Evolutionary conservation across 1,139 yeast genomes (phyloP), one percentile per base, ranked within the genome.

Genomic region (Pichia sp.): DNA sequence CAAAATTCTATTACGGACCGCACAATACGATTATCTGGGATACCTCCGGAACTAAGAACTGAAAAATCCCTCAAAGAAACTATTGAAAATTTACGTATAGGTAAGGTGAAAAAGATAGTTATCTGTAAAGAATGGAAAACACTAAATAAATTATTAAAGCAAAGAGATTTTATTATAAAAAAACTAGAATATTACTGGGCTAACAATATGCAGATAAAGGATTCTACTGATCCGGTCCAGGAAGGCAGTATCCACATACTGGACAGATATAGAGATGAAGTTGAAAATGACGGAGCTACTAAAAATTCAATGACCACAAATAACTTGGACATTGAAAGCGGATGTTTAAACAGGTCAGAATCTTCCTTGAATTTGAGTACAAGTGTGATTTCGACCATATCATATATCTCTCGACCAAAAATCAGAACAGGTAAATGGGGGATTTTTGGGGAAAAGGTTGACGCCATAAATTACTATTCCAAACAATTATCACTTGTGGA

Each of bases 1-100:
- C 97, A 90, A 60, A 84, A 85, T 60, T 83, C 96, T 5, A 77
- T 92, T 45, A 88, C 97, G 0, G 98, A 92, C 68, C 71, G 97
- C 57, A 92, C 98, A 0, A 85, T 92, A 45, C 69, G 94, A 48
- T 64, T 92, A 29, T 84, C 94, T 39, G 97, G 97, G 0, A 86
- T 92, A n/a, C 97, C 97, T 0, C 82, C 85, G 0, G 79, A 81
- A 42, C 66, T 88, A 36, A 68, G 97, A 46, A 80, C 79, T 44
- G 92, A 81, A 52, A 72, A 73, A 28, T 79, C 76, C 11, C 66
- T 92, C 53, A 80, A 76, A 48, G 73, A 78, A 39, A 92, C 86
- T 57, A 81, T 92, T 34, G 94, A 86, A 53, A 72, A 75, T 23
- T 67, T 90, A 39, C 82, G 84, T 29, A 82, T 90, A 39, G 97